Evolutionary conservation across 495 filamentous ascomycete species (phyloP).

Genomic region (Penicillium daleae): DNA sequence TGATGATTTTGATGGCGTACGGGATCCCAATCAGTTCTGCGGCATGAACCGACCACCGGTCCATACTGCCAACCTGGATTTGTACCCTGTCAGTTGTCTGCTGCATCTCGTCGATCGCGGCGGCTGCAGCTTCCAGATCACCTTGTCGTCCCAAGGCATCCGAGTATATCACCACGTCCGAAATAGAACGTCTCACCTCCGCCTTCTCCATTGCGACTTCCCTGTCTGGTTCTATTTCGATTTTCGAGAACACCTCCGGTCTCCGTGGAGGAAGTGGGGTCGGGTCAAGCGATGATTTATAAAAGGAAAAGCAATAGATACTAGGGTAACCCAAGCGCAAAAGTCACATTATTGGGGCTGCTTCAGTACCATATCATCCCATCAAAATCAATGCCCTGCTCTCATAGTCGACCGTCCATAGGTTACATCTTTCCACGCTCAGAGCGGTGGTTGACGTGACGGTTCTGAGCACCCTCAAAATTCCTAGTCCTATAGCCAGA

Average conservation of each 20-base stretch:
- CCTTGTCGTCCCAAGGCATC: slow-evolving; percentile 26
- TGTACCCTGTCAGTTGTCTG: background rate
- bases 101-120: slow-evolving; percentile 14
- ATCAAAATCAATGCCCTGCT: no score
- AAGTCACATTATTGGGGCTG: no score
- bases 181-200: background rate
- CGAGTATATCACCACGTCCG: slow-evolving; percentile 25
- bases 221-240: slow-evolving; percentile 25
- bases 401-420: no score
- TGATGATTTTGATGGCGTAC: background rate
- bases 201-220: slow-evolving; percentile 25
- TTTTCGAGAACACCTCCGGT: slow-evolving; percentile 23
- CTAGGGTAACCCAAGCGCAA: no score
- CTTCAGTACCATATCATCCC: no score
- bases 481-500: slow-evolving; percentile 20
- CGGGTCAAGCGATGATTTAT: slow-evolving; percentile 13
- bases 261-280: slow-evolving; percentile 25
- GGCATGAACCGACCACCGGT: background rate
- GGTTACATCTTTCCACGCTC: no score
- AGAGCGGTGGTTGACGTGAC: no score
- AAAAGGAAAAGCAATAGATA: no score
- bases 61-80: background rate
- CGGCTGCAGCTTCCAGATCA: slow-evolving; percentile 19
- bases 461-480: background rate
- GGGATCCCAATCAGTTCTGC: background rate